Percentiles rank a stretch among this genome's conserved stretches.
Evolutionary conservation across 2,329 filamentous ascomycete genomes (phyloP).

Genomic region (Fusarium illudens): DNA sequence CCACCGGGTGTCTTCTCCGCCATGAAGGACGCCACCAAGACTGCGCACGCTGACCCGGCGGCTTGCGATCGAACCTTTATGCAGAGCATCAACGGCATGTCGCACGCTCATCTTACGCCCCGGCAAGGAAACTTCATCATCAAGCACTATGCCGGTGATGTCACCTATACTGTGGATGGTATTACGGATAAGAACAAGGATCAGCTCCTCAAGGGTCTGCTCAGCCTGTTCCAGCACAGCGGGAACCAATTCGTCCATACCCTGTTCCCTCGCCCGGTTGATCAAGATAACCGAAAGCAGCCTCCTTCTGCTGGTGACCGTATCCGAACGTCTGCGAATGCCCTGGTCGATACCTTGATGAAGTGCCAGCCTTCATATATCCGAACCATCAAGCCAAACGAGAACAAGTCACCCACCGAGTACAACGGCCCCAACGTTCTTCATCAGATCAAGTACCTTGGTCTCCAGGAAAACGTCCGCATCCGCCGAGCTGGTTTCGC

Average conservation of each 20-base stretch:
- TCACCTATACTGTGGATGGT: constrained; percentile 90
- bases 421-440: constrained; percentile 93
- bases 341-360: constrained; percentile 93
- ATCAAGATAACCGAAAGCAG: constrained; percentile 93
- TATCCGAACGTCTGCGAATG: constrained; percentile 94
- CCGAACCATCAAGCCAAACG: constrained; percentile 98
- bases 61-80: constrained; percentile 97
- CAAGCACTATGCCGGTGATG: constrained; percentile 98
- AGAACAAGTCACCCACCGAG: constrained; percentile 95
- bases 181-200: constrained; percentile 99
- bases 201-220: constrained; percentile 89
- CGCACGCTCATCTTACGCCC: constrained; percentile 89
- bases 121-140: constrained; percentile 97
- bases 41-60: constrained; percentile 93
- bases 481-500: constrained; percentile 97
- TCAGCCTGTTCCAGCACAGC: constrained; percentile 86
- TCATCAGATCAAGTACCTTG: constrained; percentile 98
- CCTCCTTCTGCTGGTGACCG: constrained; percentile 96
- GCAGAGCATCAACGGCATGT: constrained; percentile 88
- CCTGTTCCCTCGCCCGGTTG: constrained; percentile 90
- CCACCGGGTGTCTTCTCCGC: constrained; percentile 94
- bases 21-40: constrained; percentile 96
- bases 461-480: constrained; percentile 98
- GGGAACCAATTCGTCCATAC: constrained; percentile 86
- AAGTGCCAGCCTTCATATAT: constrained; percentile 98